Evolutionary conservation across 208 protist genomes (phyloP), one percentile per base, ranked within the genome.

Genomic region (Naegleria fowleri): DNA sequence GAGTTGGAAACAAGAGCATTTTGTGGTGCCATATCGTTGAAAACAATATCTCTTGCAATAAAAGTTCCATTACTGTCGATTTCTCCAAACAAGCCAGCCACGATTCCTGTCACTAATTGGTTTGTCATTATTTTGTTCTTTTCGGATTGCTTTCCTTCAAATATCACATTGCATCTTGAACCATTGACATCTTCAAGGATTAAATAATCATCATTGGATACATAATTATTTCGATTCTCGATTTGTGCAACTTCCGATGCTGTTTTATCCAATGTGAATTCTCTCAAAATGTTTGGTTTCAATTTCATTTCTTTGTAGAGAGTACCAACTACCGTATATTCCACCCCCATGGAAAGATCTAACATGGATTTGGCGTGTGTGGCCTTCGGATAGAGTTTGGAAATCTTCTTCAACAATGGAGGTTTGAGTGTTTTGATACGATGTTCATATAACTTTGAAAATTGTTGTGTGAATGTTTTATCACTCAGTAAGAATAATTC

Each of bases 251-350:
- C 76, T 90, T 95, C 94, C 88, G 88, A 83, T 79, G 41, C 33
- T 22, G 95, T 95, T 19, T 98, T 95, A 59, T 98, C 96, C 75
- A 93, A 93, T 91, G 96, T 95, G 88, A 97, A 97, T 92, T 98
- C 96, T 79, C 95, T 93, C 38, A 98, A 91, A 91, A 98, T 97
- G 40, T 93, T 94, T 6, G 96, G 95, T 40, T 97, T 94, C 43
- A 96, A 91, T 84, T 95, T 96, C 96, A 97, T 97, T 43, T 97
- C 94, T 93, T 97, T 98, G 93, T 97, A 98, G 25, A 97, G 75
- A 11, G 97, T 94, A 5, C 96, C 96, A 3, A 96, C 94, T 75
- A 88, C 41, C 22, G 13, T 33, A 29, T 43, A 51, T 86, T 11
- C 38, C n/a, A 22, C 83, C 22, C n/a, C 38, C 7, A 15, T 15